phyloP scores from a whole-genome alignment of 1,284 basidiomycete genomes.

The Austroboletus novae-zelandiae region DNA sequence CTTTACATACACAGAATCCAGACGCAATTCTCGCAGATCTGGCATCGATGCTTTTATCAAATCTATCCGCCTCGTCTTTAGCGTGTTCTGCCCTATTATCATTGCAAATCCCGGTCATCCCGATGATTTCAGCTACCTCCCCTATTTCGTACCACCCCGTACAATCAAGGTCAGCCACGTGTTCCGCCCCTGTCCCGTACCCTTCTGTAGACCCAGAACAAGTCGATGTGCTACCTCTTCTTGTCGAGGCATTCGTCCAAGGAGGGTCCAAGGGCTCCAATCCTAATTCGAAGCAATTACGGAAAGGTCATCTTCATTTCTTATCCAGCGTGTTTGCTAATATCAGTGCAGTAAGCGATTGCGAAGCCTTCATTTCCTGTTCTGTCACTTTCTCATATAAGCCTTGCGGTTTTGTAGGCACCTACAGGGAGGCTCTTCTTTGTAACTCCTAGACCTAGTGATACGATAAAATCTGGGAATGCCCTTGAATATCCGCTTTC shows the following conservation, averaged over 20 bases:
- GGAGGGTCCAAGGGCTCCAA: slow-evolving; percentile 55
- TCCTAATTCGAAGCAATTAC: slow-evolving; percentile 46
- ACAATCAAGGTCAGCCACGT: slow-evolving; percentile 73
- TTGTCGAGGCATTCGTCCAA: slow-evolving; percentile 85
- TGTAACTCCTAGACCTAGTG: slow-evolving; percentile 53
- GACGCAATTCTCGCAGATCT: slow-evolving; percentile 90
- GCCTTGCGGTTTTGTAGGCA: slow-evolving; percentile 41
- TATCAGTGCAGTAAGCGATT: slow-evolving; percentile 64
- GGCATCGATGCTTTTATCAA: slow-evolving; percentile 95
- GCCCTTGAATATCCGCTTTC: slow-evolving; percentile 74
- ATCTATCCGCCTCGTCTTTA: slow-evolving; percentile 80
- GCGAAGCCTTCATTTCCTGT: not conserved
- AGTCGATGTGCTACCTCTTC: slow-evolving; percentile 67
- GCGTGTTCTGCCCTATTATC: slow-evolving; percentile 68
- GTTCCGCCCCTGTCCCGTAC: slow-evolving; percentile 60
- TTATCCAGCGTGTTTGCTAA: slow-evolving; percentile 92
- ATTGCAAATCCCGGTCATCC: slow-evolving; percentile 66
- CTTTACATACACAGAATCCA: slow-evolving; percentile 60
- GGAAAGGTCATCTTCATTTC: slow-evolving; percentile 85
- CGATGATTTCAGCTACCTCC: slow-evolving; percentile 38
- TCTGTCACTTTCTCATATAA: slow-evolving; percentile 1
- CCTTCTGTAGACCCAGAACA: slow-evolving; percentile 55
- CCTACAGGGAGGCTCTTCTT: slow-evolving; percentile 71
- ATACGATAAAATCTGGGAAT: slow-evolving; percentile 39
- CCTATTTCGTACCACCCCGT: slow-evolving; percentile 60